phyloP scores from a whole-genome alignment of 2,329 filamentous ascomycete genomes.

The Xylogone sp. region DNA sequence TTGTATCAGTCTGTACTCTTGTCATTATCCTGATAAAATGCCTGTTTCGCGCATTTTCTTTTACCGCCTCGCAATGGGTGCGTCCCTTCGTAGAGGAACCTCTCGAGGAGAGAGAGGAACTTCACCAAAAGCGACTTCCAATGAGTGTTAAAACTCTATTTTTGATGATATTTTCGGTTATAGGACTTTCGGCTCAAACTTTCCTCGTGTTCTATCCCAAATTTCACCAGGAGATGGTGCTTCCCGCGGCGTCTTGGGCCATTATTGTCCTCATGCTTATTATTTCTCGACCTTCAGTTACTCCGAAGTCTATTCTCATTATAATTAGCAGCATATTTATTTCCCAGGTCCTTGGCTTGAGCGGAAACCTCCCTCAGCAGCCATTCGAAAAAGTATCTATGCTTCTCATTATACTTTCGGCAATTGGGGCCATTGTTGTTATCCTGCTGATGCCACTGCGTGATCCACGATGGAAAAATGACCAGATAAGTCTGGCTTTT shows the following conservation, averaged over 20 bases:
- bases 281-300: conserved; percentile 17
- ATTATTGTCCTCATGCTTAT: conserved; percentile 15
- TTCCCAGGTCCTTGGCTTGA: conserved; percentile 18
- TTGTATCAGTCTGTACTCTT: conserved; percentile 25
- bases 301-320: conserved; percentile 19
- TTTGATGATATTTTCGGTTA: conserved; percentile 34
- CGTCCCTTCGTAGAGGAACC: conserved; percentile 46
- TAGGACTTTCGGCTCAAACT: conserved; percentile 31
- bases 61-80: conserved; percentile 40
- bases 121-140: no score
- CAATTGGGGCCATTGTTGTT: conserved; percentile 43
- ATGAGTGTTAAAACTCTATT: conserved; percentile 31
- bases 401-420: conserved; percentile 33
- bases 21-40: conserved; percentile 18
- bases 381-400: conserved; percentile 8
- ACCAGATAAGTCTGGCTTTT: conserved; percentile 57
- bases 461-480: conserved; percentile 47
- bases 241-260: conserved; percentile 19
- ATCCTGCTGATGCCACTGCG: conserved; percentile 69
- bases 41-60: conserved; percentile 21
- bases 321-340: conserved; percentile 17
- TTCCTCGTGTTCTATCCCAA: conserved; percentile 27
- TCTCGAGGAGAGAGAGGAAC: no score
- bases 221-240: conserved; percentile 34
- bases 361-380: conserved; percentile 26